A percentile compares a stretch with the other conserved stretches of the same genome.
Conservation (phyloP, 768 basidiomycete genomes). For the Fibroporia radiculosa region DNA sequence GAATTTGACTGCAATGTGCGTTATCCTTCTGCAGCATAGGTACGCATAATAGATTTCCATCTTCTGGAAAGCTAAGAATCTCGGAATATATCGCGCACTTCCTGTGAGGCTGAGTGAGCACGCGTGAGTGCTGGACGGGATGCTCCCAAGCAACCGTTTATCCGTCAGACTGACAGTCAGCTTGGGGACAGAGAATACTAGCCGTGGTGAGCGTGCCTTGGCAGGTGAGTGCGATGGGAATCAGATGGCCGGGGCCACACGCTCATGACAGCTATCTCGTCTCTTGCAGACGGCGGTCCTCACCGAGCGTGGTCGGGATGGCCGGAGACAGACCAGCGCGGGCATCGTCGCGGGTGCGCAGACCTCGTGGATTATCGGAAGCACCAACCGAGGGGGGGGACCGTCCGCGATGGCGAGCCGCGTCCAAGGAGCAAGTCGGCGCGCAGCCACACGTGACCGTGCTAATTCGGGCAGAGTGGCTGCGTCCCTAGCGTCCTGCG, state of each 20-base stretch:
- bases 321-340: background rate
- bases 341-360: too few species aligned
- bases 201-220: background rate
- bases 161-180: background rate
- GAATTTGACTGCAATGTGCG: too few species aligned
- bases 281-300: too few species aligned
- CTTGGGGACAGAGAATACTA: background rate
- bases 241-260: slow-evolving; percentile 2
- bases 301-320: background rate
- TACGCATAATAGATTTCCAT: too few species aligned
- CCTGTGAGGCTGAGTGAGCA: background rate
- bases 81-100: background rate
- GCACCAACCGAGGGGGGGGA: background rate
- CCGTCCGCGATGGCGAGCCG: background rate
- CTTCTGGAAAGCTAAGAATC: too few species aligned
- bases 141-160: slow-evolving; percentile 1
- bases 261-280: too few species aligned
- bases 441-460: background rate
- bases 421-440: slow-evolving; percentile 3
- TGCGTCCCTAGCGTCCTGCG: background rate
- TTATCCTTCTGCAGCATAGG: too few species aligned
- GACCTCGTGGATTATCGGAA: background rate
- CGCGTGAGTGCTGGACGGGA: background rate
- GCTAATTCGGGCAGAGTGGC: background rate
- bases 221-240: background rate